Percentiles rank a stretch among this genome's conserved stretches.
These are phyloP conservation scores for Zygoascus biomembranicola DNA, from an alignment of 805 yeast genomes.

Conservation along the genomic window DNA sequence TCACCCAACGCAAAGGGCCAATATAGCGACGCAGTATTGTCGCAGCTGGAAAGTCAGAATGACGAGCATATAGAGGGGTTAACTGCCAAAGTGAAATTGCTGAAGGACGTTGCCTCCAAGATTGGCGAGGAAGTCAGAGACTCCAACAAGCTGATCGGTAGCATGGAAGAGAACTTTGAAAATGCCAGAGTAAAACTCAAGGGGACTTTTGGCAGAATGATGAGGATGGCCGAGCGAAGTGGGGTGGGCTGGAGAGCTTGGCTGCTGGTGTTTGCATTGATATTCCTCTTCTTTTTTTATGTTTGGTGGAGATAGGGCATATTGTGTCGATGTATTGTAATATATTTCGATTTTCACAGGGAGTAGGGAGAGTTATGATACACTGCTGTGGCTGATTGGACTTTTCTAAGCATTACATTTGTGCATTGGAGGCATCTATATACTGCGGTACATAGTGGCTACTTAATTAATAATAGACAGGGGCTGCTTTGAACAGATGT, in stretches of 20 bases:
- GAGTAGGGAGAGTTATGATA: too few relatives aligned
- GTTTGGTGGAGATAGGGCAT: conserved; percentile 18
- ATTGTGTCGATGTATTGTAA: too few relatives aligned
- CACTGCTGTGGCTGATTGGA: too few relatives aligned
- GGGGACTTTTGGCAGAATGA: conserved; percentile 48
- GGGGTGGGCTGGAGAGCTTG: conserved; percentile 60
- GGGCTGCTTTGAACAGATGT: too few relatives aligned
- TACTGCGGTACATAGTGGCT: too few relatives aligned
- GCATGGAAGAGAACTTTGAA: conserved; percentile 40
- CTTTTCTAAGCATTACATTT: too few relatives aligned
- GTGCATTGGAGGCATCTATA: too few relatives aligned
- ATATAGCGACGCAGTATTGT: conserved; percentile 44
- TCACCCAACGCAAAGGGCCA: conserved; percentile 24
- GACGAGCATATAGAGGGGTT: conserved; percentile 50
- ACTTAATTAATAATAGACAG: too few relatives aligned
- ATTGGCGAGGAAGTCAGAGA: conserved; percentile 62
- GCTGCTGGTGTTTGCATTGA: conserved; percentile 40
- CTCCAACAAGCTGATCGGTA: conserved; percentile 38
- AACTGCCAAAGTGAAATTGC: conserved; percentile 43
- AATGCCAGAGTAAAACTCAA: conserved; percentile 40
- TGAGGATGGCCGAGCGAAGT: conserved; percentile 53
- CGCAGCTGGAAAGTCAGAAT: conserved; percentile 58
- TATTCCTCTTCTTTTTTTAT: conserved; percentile 38
- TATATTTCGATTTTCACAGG: too few relatives aligned
- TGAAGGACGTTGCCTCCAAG: conserved; percentile 39